Conservation (phyloP, 1,284 basidiomycete genomes). For the Sporisorium sorghi region DNA sequence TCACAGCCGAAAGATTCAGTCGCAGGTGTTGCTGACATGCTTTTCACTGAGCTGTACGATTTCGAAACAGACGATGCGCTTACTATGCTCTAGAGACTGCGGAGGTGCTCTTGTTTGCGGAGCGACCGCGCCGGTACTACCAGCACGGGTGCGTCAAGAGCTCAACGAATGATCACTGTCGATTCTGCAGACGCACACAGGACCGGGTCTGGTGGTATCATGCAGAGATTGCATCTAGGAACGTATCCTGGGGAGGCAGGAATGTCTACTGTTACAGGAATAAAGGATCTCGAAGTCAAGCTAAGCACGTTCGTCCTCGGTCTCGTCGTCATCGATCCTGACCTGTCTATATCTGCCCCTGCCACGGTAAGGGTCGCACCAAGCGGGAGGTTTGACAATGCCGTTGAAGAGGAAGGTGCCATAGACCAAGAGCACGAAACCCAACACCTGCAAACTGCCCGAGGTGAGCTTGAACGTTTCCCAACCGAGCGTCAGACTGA, state of each 20-base stretch:
- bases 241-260: too few species aligned
- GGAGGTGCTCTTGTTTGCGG: too few species aligned
- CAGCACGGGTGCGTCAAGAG: too few species aligned
- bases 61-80: too few species aligned
- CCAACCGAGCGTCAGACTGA: conserved; percentile 77
- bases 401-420: conserved; percentile 71
- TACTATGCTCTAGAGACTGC: too few species aligned
- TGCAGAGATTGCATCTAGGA: neutral
- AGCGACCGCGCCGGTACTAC: too few species aligned
- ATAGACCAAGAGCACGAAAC: conserved; percentile 90
- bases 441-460: conserved; percentile 85
- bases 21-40: too few species aligned
- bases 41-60: too few species aligned
- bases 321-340: conserved; percentile 13
- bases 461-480: conserved; percentile 85
- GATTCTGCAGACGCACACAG: too few species aligned
- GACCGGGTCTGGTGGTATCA: too few species aligned
- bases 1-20: too few species aligned
- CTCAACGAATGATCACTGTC: too few species aligned
- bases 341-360: conserved; percentile 22
- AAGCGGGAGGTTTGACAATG: conserved; percentile 56
- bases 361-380: conserved; percentile 19
- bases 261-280: conserved; percentile 11
- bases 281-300: neutral
- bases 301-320: conserved; percentile 7